A percentile compares a stretch with the other conserved stretches of the same genome.
Conservation (phyloP, 2,329 filamentous ascomycete species). For the Phyllosticta citribraziliensis region DNA sequence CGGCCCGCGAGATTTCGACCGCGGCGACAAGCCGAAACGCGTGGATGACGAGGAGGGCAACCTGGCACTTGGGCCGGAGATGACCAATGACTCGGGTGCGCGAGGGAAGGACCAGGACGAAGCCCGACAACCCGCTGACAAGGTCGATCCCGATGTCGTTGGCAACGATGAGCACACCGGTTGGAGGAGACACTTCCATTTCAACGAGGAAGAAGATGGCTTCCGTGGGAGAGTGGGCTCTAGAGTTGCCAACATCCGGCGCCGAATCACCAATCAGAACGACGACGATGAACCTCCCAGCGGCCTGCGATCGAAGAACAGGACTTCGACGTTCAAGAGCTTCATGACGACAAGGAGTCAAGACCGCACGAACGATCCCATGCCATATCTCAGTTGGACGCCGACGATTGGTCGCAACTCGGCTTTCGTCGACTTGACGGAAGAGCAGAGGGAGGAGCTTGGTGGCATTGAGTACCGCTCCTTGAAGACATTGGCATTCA, state of each 20-base stretch:
- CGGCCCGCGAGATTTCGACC: constrained; percentile 81
- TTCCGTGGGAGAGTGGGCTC: not conserved
- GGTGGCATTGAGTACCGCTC: constrained; percentile 95
- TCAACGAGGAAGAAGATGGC: constrained; percentile 40
- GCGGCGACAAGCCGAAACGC: constrained; percentile 60
- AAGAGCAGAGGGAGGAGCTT: constrained; percentile 87
- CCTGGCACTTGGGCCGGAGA: constrained; percentile 9
- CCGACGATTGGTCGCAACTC: constrained; percentile 91
- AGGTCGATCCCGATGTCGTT: constrained; percentile 16
- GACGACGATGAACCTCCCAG: constrained; percentile 37
- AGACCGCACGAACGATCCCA: constrained; percentile 36
- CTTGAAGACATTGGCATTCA: constrained; percentile 70
- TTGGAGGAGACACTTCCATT: constrained; percentile 50
- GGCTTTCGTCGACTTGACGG: constrained; percentile 75
- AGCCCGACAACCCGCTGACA: constrained; percentile 8
- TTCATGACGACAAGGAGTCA: constrained; percentile 46
- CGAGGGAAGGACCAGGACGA: constrained; percentile 23
- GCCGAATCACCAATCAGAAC: not conserved
- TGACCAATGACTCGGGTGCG: constrained; percentile 32
- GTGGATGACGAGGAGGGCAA: constrained; percentile 40
- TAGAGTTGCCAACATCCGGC: not conserved
- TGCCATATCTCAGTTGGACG: constrained; percentile 90
- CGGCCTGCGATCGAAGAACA: constrained; percentile 24
- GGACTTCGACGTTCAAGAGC: constrained; percentile 46
- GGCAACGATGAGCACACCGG: constrained; percentile 29